Evolutionary conservation across 768 basidiomycete species (phyloP).

Genomic region (Collybia sp.): DNA sequence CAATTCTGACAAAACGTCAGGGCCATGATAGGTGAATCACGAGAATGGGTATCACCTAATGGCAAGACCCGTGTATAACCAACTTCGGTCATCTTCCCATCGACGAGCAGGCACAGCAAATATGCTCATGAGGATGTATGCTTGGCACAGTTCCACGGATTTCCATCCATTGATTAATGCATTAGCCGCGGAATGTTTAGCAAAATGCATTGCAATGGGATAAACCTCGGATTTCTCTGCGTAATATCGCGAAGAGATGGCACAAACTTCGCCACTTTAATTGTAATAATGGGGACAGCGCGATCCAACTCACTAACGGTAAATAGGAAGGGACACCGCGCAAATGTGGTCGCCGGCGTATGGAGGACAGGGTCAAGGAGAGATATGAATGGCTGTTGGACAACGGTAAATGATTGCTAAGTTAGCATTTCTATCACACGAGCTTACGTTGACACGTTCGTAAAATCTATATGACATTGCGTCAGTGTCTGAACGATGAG

Average conservation of each 20-base stretch:
- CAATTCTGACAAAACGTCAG: conserved; percentile 47
- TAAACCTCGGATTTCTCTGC: conserved; percentile 78
- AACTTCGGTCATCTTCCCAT: conserved; percentile 90
- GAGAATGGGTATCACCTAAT: conserved; percentile 46
- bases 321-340: conserved; percentile 86
- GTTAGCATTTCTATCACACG: background rate
- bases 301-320: conserved; percentile 64
- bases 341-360: conserved; percentile 72
- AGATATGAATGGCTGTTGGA: conserved; percentile 57
- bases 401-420: background rate
- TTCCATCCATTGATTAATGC: conserved; percentile 79
- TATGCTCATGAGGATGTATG: conserved; percentile 84
- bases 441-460: conserved; percentile 59
- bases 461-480: conserved; percentile 50
- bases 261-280: conserved; percentile 55
- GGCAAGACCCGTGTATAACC: conserved; percentile 85
- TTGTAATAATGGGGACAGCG: background rate
- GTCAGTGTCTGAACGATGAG: background rate
- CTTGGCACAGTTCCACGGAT: conserved; percentile 86
- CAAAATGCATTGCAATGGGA: conserved; percentile 86
- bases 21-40: background rate
- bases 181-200: conserved; percentile 76
- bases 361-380: conserved; percentile 80
- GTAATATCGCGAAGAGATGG: conserved; percentile 80
- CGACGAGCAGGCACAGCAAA: conserved; percentile 74